Evolutionary conservation across 257 asterid species (phyloP), one percentile per base, ranked within the genome.

Genomic region (Nemophila menziesii): DNA sequence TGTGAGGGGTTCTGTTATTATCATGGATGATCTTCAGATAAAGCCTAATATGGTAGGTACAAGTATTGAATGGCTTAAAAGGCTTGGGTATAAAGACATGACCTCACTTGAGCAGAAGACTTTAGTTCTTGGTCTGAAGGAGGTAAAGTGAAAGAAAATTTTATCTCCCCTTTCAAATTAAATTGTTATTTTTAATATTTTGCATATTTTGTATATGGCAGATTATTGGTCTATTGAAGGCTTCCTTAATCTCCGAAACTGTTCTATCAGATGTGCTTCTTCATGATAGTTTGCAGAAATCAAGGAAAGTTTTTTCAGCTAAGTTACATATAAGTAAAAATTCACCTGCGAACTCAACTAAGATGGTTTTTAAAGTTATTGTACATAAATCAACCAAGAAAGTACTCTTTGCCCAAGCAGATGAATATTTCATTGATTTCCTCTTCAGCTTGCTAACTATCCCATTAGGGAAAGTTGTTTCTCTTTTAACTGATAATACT

Each of bases 51-150:
- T 16, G 23, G 1, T 20, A 0, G 22, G 22, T 3, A 38, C 47
- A 16, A 22, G 26, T 1, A 14, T 39, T 9, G 16, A 39, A 39
- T 11, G 1, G 12, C 22, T 39, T 16, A 22, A 6, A 0, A 39
- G n/a, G 22, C 5, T 39, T 16, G 55, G 55, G 3, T 9, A 20
- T 10, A 22, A 8, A 2, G 24, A 39, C 26, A 15, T 11, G 4
- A 13, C 20, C 11, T 37, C 5, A 13, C 14, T 19, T 0, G 46
- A 51, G 39, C 17, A 12, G 6, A 21, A 2, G 10, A 39, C 39
- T 16, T 36, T 39, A 12, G 13, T 21, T 15, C 1, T 51, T 8
- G 47, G 56, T 8, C 24, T 39, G 33, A 33, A 53, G 29, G 58
- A 43, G 51, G 51, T 18, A 1, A 29, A n/a, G n/a, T n/a, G n/a